Base-by-base conservation (phyloP, 495 filamentous ascomycete species). In the Penicillium manginii region DNA sequence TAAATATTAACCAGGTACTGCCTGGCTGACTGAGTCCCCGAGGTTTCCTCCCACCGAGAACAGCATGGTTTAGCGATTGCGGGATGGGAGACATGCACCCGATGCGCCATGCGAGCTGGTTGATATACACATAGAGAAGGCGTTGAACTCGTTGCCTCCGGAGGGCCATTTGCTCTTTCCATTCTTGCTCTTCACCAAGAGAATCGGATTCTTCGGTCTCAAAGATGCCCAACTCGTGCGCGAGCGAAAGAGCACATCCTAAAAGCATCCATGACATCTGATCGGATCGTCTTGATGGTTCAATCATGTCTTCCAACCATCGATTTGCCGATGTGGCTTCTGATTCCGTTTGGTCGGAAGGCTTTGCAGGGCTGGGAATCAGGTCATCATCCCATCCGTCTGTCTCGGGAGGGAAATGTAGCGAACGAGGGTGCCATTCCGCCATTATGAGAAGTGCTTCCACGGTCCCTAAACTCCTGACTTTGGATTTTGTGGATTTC, bases 181-280 rank as follows among this genome's bases (percentile, higher is more conserved):
- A 69, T 48, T 73, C 69, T 26, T 58, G 59, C 5, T 72, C 73
- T 23, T 75, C 66, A 4, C 54, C 60, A 23, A 42, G 19, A 4
- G 33, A 56, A 22, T 55, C 61, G 15, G 37, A 53, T 22, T 72
- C 70, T 49, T 78, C 73, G 1, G 74, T 70, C 49, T 83, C 80
- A 50, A 81, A 83, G 8, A 83, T 71, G 1, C 79, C 79, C 18
- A 83, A 62, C 52, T 82, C 81, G 51, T 83, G 78, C 0, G 78
- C 73, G 17, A 83, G 72, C n/a, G 79, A 80, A 11, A 82, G 60
- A 0, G 76, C 81, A 59, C 74, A 81, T 0, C 81, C 81, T 15
- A 83, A 72, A 7, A 80, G 59, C 78, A 83, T 83, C 81, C 81
- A 84, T 0, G 80, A 82, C 81, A 84, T 83, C n/a, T 80, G 77